Base-by-base conservation (phyloP, 768 basidiomycete species). In the Imleria badia region DNA sequence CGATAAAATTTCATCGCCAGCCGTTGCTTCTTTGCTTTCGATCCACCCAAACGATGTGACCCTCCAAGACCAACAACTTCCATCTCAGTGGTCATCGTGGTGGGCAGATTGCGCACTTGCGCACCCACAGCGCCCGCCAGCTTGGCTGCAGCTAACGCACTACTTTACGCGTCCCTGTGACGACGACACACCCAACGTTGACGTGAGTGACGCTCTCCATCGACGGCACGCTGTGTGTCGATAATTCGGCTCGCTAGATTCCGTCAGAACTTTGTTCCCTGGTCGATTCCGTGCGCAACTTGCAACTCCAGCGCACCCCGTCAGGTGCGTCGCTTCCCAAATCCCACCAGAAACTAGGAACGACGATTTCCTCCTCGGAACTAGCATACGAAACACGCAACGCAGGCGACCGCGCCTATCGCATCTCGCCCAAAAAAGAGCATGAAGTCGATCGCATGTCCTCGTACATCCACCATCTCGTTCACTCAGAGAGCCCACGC, bases 381-480 rank as follows among this genome's bases (percentile, higher is more conserved):
- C 31, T 26, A 63, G 58, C 43, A 6, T 55, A 57, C 51, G 52
- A 55, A 41, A 50, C 46, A 15, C 38, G 34, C 42, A 22, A 20
- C 29, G 50, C 44, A 17, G 41, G 51, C 39, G 41, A 48, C 50
- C 56, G 60, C 20, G 35, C 55, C 26, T 66, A 68, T 31, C 85
- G 87, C 15, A 85, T 88, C 81, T 87, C 86, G 5, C 87, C 87
- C 6, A 91, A 91, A 67, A 91, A 91, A 65, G 72, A 73, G 3
- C 88, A 91, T 58, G 89, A 91, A 65, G 86, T 91, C 43, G 59
- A 71, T 1, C 78, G 80, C 45, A 89, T 89, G 86, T 72, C 76
- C 17, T 67, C 76, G 8, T 86, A 81, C 69, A 73, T 86, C 26
- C 63, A 68, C 36, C 62, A 61, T 17, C 64, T 85, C 30, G 47